Conservation (phyloP, 306 rosid species). For the Trifolium dubium region DNA sequence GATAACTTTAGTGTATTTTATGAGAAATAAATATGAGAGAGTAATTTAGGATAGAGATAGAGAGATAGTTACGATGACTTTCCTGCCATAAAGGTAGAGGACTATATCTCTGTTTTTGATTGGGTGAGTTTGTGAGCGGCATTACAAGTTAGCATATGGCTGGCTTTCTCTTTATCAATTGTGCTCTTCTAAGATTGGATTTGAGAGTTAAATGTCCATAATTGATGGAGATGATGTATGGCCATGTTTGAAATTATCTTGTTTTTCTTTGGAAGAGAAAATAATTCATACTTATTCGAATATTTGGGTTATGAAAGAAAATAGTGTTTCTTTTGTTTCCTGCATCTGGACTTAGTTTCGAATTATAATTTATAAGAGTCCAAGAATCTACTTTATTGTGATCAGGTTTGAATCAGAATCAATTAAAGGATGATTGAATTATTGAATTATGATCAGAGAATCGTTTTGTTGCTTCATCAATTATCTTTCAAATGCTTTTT, state of each 20-base stretch:
- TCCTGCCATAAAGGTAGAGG: background rate
- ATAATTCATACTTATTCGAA: background rate
- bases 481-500: too few species aligned
- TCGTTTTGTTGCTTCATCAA: too few species aligned
- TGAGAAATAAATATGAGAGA: background rate
- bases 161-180: background rate
- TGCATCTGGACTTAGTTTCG: background rate
- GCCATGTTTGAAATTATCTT: conserved; percentile 2
- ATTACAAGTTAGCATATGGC: conserved; percentile 7
- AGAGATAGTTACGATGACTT: background rate
- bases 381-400: conserved; percentile 23
- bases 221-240: conserved; percentile 28
- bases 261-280: conserved; percentile 23
- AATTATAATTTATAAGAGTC: background rate
- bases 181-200: background rate
- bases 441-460: too few species aligned
- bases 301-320: conserved; percentile 17
- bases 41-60: background rate
- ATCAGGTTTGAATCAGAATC: too few species aligned
- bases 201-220: background rate
- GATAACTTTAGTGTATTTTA: background rate
- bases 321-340: background rate
- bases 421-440: too few species aligned
- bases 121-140: background rate
- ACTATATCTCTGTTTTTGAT: background rate